These are phyloP conservation scores for Hymenotorrendiella dingleyae DNA, from an alignment of 2,329 filamentous ascomycete species.

Conservation along the genomic window DNA sequence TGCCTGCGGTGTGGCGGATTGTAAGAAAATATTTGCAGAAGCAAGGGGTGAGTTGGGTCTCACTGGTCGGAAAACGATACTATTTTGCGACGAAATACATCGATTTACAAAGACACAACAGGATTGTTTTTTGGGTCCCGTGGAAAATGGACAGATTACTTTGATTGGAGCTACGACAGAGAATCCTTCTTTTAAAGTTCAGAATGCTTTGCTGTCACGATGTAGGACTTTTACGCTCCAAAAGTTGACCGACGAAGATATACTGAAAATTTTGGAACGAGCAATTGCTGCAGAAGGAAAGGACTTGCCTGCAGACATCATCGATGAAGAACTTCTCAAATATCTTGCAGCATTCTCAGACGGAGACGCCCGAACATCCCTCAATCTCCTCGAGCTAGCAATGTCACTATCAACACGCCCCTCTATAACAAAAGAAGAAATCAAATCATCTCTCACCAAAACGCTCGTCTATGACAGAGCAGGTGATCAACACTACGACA, in stretches of 20 bases:
- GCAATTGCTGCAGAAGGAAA: slow-evolving; percentile 59
- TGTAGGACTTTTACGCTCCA: slow-evolving; percentile 86
- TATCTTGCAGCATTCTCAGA: slow-evolving; percentile 86
- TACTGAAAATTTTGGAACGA: slow-evolving; percentile 68
- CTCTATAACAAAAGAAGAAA: slow-evolving; percentile 63
- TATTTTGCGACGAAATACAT: slow-evolving; percentile 82
- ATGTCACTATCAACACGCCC: slow-evolving; percentile 65
- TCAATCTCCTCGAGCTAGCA: slow-evolving; percentile 87
- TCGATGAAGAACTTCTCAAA: slow-evolving; percentile 69
- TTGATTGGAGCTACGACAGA: slow-evolving; percentile 95
- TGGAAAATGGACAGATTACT: slow-evolving; percentile 85
- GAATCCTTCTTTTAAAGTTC: slow-evolving; percentile 92
- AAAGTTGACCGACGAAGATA: slow-evolving; percentile 65
- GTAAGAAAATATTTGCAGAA: slow-evolving; percentile 85
- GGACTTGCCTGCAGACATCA: slow-evolving; percentile 44
- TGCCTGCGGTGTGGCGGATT: slow-evolving; percentile 78
- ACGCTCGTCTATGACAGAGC: slow-evolving; percentile 92
- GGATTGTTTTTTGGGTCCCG: slow-evolving; percentile 87
- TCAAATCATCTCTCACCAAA: slow-evolving; percentile 81
- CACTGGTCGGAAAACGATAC: slow-evolving; percentile 85
- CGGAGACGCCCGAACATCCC: slow-evolving; percentile 85
- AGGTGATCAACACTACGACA: slow-evolving; percentile 96
- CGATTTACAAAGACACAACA: slow-evolving; percentile 73
- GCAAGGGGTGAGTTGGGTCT: slow-evolving; percentile 73
- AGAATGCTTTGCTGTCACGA: slow-evolving; percentile 77